Conservation (phyloP, 768 basidiomycete species). For the Royoungia palumana region DNA sequence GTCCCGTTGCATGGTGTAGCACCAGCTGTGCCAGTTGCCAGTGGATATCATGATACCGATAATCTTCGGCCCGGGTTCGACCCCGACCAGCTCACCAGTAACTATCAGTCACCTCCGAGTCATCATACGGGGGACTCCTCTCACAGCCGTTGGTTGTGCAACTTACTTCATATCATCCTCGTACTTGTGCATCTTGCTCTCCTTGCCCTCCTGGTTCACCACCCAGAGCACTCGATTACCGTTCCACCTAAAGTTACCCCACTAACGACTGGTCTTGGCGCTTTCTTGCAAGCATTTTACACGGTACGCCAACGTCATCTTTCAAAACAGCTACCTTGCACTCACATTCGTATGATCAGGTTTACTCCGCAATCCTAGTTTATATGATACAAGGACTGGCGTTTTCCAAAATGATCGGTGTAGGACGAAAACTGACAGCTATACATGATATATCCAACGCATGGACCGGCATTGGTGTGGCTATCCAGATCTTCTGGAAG, state of each 20-base stretch:
- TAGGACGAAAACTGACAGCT: constrained; percentile 14
- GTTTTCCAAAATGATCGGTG: constrained; percentile 3
- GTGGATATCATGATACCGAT: no score
- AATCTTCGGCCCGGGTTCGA: no score
- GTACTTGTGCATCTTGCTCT: not conserved
- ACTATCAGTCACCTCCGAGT: no score
- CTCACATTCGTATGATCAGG: constrained; percentile 6
- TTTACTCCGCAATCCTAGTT: constrained; percentile 17
- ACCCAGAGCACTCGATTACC: constrained; percentile 3
- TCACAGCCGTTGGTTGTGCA: not conserved
- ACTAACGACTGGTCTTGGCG: not conserved
- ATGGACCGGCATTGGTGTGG: constrained; percentile 25
- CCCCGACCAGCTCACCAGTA: no score
- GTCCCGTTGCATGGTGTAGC: no score
- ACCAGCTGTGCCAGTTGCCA: no score
- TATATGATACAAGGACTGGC: constrained; percentile 12
- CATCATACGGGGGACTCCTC: no score
- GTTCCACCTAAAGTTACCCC: not conserved
- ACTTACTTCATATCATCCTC: not conserved
- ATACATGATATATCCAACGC: constrained; percentile 17
- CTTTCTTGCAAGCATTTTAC: constrained; percentile 5
- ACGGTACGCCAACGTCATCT: not conserved
- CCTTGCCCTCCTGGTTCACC: not conserved
- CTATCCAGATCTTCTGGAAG: constrained; percentile 14
- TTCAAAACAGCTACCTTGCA: no score